Base-by-base conservation (phyloP, 2,329 filamentous ascomycete genomes). In the Cordyceps javanica region DNA sequence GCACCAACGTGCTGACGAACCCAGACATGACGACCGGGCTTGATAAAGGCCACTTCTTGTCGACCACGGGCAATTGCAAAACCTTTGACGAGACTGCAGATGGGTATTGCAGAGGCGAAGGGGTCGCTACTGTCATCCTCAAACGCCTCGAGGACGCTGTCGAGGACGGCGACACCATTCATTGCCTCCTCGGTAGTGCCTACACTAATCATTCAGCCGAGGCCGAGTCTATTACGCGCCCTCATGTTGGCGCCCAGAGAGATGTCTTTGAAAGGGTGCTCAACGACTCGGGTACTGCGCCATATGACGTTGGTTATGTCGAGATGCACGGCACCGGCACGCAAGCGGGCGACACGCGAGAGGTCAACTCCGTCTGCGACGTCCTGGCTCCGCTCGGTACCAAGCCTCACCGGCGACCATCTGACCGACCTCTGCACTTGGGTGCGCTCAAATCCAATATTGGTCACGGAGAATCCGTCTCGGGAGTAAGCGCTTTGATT, bases 281-380 rank as follows among this genome's bases (percentile, higher is more conserved):
- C 1, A 81, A 87, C 49, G 82, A 89, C 45, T 86, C 89, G 44
- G 87, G 87, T 59, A 80, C 94, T 26, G 86, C 92, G 66, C 87
- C 90, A 2, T 80, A 85, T 53, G 88, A 92, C 62, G 81, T 96
- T 51, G 85, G 85, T 70, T 94, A 93, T 66, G 85, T 95, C 10
- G 91, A 95, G 72, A 91, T 94, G 85, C 90, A 96, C 70, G 91
- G 89, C 14, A 96, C 91, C 3, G 91, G 91, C 36, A 96, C 90
- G 0, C 89, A 94, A 70, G 90, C 88, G 34, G 91, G 89, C 60
- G 91, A 96, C 66, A 85, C 85, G 10, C 88, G 85, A 5, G 90
- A 95, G 70, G 92, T 93, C 87, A 77, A 83, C 2, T 91, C 87
- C 0, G 88, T 95, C 50, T 83, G 85, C 3, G 72, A 76, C 53